Percentiles rank a stretch among this genome's conserved stretches.
Evolutionary conservation across 2,329 filamentous ascomycete species (phyloP).

Genomic region (Ceratocystis albifundus): DNA sequence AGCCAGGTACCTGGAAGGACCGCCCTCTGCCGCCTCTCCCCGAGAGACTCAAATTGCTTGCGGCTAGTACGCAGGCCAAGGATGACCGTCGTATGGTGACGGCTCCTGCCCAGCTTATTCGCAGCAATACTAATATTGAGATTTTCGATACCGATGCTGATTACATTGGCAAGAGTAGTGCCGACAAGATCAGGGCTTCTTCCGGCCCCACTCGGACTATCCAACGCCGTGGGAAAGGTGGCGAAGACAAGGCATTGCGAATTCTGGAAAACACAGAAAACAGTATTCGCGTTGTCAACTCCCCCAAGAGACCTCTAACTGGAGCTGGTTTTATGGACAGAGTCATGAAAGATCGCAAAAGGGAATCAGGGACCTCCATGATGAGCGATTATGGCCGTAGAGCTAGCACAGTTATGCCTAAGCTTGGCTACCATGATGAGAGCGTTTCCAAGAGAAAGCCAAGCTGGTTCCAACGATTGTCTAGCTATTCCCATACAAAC

Average conservation of each 20-base stretch:
- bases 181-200: conserved; percentile 11
- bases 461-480: conserved; percentile 41
- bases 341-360: conserved; percentile 20
- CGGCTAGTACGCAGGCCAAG: conserved; percentile 25
- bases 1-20: conserved; percentile 33
- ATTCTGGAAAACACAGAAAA: conserved; percentile 39
- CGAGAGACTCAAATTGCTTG: conserved; percentile 29
- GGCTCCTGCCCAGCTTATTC: conserved; percentile 34
- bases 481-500: conserved; percentile 19
- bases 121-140: conserved; percentile 29
- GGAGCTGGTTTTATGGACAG: conserved; percentile 20
- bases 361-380: conserved; percentile 13
- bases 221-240: neutral
- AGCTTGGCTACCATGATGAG: conserved; percentile 25
- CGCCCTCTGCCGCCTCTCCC: conserved; percentile 44
- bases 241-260: conserved; percentile 31
- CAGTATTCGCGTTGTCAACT: conserved; percentile 46
- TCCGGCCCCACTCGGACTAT: neutral
- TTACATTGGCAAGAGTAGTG: neutral
- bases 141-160: conserved; percentile 15
- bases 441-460: conserved; percentile 34
- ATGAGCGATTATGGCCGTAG: neutral
- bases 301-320: conserved; percentile 30
- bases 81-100: conserved; percentile 39
- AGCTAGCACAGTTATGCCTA: conserved; percentile 2